Base-by-base conservation (phyloP, 306 rosid genomes). In the Begonia masoniana region DNA sequence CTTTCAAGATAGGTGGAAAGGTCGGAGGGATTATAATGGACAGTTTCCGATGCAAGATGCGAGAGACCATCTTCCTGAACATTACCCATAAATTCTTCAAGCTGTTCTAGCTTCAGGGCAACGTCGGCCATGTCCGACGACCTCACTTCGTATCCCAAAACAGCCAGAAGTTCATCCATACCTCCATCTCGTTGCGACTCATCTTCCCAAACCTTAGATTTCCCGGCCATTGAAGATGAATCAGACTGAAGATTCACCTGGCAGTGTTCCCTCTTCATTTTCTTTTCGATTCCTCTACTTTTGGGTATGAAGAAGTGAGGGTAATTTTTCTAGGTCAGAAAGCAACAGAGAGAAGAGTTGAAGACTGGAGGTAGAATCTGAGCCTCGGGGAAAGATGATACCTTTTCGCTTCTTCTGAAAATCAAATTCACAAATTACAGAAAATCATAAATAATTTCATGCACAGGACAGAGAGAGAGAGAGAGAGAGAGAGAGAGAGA, bases 161-260 rank as follows among this genome's bases (percentile, higher is more conserved):
- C 88, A 7, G 96, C 96, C 0, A 91, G 67, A 0, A 91, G 92
- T 62, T 91, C 99, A 42, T 91, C 97, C 85, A 83, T 71, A 12
- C 80, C 80, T 3, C 79, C 94, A 8, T 75, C 85, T 8, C 8
- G 66, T 2, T 71, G 81, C 0, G 55, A 49, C 5, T 55, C 72
- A 0, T 82, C 83, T 1, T 85, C 81, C 94, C 95, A 85, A 6
- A 76, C 50, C 71, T 74, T 85, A 0, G 82, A 74, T 75, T 80
- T 80, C 0, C 71, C 74, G 17, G 75, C 54, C 67, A 55, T 59
- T 17, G 74, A 70, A 8, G 70, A 47, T 21, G 66, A 47, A 41
- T 75, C 78, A 1, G 75, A 58, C 10, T 10, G 57, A 9, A 74
- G 69, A 41, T 66, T 70, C n/a, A 45, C 55, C 19, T 54, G 69